A percentile compares a stretch with the other conserved stretches of the same genome.
These are phyloP conservation scores for Penstemon davidsonii DNA, from an alignment of 257 asterid species.

Conservation along the genomic window DNA sequence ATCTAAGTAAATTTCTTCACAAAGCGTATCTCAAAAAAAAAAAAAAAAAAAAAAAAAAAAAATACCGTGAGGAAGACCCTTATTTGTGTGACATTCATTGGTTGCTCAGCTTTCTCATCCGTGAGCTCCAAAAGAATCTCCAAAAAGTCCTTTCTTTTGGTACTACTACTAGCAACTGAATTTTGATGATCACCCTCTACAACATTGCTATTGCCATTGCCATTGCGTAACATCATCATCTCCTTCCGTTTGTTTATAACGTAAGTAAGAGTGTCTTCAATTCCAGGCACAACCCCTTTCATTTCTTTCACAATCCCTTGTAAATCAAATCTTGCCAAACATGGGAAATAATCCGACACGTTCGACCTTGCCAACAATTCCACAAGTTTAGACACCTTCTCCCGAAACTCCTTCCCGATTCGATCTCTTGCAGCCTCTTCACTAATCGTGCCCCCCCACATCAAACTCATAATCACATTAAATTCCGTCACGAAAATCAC, in stretches of 20 bases:
- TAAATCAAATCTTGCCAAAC: neutral
- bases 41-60: neutral
- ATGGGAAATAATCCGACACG: conserved; percentile 1
- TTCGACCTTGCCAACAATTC: conserved; percentile 10
- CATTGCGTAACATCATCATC: no score
- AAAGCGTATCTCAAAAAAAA: no score
- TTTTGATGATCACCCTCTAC: no score
- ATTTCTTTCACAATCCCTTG: neutral
- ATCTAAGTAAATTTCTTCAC: no score
- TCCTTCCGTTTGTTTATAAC: neutral
- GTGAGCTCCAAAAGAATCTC: neutral
- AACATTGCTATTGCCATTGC: no score
- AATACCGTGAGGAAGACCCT: neutral
- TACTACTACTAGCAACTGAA: no score
- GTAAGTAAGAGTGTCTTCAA: neutral
- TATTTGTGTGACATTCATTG: neutral
- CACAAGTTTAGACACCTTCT: neutral
- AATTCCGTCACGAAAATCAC: neutral
- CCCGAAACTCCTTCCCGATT: neutral
- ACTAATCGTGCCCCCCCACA: neutral
- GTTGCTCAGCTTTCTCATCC: neutral
- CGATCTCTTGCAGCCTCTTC: neutral
- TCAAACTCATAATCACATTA: neutral
- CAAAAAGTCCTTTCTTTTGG: neutral
- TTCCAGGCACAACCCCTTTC: no score